Conservation (phyloP, 169 alveolate genomes). For the Plasmodium vinckei region DNA sequence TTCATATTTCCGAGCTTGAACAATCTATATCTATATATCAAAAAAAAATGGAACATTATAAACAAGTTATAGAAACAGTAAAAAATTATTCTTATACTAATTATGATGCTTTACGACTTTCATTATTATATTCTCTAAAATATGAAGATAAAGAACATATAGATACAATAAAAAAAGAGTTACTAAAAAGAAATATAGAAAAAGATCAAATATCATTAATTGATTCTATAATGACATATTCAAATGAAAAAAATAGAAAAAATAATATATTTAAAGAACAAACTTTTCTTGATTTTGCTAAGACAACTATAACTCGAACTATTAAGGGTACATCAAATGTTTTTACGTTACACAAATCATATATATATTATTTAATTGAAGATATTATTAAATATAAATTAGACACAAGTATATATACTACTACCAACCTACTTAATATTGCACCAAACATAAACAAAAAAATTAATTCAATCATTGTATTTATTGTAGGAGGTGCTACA, state of each 20-base stretch:
- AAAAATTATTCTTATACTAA: conserved; percentile 82
- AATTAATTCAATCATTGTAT: conserved; percentile 86
- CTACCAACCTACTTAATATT: conserved; percentile 77
- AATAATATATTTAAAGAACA: conserved; percentile 89
- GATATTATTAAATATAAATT: conserved; percentile 86
- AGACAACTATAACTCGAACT: conserved; percentile 85
- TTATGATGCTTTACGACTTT: conserved; percentile 90
- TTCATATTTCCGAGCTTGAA: conserved; percentile 91
- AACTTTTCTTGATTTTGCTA: conserved; percentile 87
- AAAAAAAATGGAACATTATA: conserved; percentile 87
- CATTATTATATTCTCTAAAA: conserved; percentile 89
- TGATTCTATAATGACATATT: conserved; percentile 88
- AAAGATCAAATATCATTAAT: conserved; percentile 84
- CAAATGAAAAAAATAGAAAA: conserved; percentile 88
- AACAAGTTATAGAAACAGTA: conserved; percentile 84
- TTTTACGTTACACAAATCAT: conserved; percentile 91
- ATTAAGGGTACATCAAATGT: conserved; percentile 88
- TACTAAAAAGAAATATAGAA: conserved; percentile 50
- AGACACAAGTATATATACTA: conserved; percentile 86
- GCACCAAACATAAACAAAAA: conserved; percentile 80
- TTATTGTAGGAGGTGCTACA: conserved; percentile 93
- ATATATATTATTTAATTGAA: conserved; percentile 86
- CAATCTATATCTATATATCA: conserved; percentile 91
- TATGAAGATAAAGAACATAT: conserved; percentile 89
- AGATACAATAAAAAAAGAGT: conserved; percentile 27